These are phyloP conservation scores for Arachis hypogaea DNA, from an alignment of 306 rosid genomes.

Conservation along the genomic window DNA sequence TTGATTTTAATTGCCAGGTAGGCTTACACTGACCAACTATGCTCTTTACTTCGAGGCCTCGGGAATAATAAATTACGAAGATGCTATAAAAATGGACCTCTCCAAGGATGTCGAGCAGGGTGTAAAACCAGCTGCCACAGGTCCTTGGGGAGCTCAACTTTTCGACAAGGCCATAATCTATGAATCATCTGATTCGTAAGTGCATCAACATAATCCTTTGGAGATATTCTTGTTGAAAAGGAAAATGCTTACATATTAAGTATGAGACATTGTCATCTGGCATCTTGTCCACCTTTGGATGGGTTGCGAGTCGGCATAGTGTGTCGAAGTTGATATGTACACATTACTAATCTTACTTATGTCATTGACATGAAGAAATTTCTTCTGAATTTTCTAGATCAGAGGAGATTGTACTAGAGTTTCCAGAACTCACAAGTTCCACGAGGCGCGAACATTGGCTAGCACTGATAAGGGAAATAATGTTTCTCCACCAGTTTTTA, in stretches of 20 bases:
- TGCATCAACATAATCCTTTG: conserved; percentile 2
- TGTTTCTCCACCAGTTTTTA: conserved; percentile 71
- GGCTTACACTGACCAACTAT: conserved; percentile 88
- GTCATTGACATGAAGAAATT: neutral
- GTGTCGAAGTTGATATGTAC: too few relatives aligned
- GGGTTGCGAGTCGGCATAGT: too few relatives aligned
- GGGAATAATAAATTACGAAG: conserved; percentile 67
- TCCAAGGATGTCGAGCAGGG: conserved; percentile 54
- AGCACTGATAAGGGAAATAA: conserved; percentile 71
- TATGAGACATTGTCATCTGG: too few relatives aligned
- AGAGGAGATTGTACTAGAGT: conserved; percentile 60
- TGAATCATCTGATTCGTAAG: conserved; percentile 74
- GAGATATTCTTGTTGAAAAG: too few relatives aligned
- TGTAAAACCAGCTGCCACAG: conserved; percentile 73
- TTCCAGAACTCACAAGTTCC: conserved; percentile 91
- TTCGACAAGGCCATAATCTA: conserved; percentile 85
- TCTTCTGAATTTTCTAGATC: conserved; percentile 45
- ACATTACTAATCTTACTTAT: neutral
- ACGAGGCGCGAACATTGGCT: conserved; percentile 98
- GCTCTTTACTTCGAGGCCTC: conserved; percentile 95
- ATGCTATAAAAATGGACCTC: conserved; percentile 83
- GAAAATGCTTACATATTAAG: too few relatives aligned
- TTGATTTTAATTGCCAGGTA: conserved; percentile 58
- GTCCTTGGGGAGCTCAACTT: conserved; percentile 98
- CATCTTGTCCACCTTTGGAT: too few relatives aligned